phyloP scores from a whole-genome alignment of 148 eudicot species.

The Nepenthes mirabilis region DNA sequence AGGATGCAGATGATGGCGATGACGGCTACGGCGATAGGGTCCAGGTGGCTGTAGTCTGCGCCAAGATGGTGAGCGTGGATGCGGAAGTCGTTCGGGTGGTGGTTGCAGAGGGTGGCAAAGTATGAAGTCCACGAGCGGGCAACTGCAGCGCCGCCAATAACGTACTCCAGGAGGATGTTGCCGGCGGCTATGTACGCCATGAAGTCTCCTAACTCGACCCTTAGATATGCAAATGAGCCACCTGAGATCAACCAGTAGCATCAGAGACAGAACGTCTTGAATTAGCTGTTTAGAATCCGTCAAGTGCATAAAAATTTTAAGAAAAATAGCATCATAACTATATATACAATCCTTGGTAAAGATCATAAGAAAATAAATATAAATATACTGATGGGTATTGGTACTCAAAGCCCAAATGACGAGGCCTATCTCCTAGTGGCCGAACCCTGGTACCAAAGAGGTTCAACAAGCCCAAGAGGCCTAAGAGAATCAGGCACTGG shows the following conservation, averaged over 20 bases:
- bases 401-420: too few species aligned
- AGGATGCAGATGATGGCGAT: conserved; percentile 17
- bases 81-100: conserved; percentile 25
- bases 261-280: too few species aligned
- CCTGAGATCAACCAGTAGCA: conserved; percentile 11
- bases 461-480: too few species aligned
- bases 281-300: too few species aligned
- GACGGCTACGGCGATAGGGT: conserved; percentile 37
- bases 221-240: conserved; percentile 42
- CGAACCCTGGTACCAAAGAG: too few species aligned
- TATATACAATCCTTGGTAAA: too few species aligned
- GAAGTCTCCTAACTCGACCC: conserved; percentile 48
- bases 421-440: too few species aligned
- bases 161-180: conserved; percentile 45
- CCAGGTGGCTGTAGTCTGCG: conserved; percentile 24
- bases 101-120: conserved; percentile 49
- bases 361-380: too few species aligned
- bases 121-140: conserved; percentile 74
- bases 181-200: conserved; percentile 41
- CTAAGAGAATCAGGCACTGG: too few species aligned
- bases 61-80: conserved; percentile 16
- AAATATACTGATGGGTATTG: too few species aligned
- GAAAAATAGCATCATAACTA: too few species aligned
- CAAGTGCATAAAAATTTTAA: too few species aligned
- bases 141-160: conserved; percentile 51